phyloP scores from a whole-genome alignment of 768 basidiomycete genomes.

The Suillus tomentosus region DNA sequence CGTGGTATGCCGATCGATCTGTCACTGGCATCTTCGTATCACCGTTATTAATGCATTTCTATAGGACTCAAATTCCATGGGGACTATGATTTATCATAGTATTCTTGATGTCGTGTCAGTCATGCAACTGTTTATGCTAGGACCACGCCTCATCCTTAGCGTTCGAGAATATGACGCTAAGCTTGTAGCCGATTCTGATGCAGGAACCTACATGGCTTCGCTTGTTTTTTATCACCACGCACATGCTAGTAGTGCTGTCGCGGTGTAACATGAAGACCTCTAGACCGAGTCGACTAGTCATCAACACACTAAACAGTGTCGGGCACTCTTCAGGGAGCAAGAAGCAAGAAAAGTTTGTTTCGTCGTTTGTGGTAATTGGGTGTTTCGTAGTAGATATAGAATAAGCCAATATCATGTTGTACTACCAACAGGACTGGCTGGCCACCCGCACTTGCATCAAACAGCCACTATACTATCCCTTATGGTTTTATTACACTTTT shows the following conservation, averaged over 20 bases:
- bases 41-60: neutral
- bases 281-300: neutral
- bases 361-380: neutral
- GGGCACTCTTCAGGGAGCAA: neutral
- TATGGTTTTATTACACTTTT: too few relatives aligned
- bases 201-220: neutral
- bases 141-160: constrained; percentile 7
- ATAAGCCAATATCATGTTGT: neutral
- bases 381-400: neutral
- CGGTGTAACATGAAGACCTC: neutral
- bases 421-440: neutral
- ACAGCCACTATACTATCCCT: too few relatives aligned
- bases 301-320: too few relatives aligned
- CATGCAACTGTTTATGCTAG: neutral
- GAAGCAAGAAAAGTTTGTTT: neutral
- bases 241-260: neutral
- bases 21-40: too few relatives aligned
- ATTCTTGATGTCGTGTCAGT: neutral
- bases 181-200: neutral
- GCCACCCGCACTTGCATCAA: neutral
- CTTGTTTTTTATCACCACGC: neutral
- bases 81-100: neutral
- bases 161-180: neutral
- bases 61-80: neutral
- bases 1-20: neutral